These are phyloP conservation scores for Fonsecaea nubica DNA, from an alignment of 2,329 filamentous ascomycete species.

Conservation along the genomic window DNA sequence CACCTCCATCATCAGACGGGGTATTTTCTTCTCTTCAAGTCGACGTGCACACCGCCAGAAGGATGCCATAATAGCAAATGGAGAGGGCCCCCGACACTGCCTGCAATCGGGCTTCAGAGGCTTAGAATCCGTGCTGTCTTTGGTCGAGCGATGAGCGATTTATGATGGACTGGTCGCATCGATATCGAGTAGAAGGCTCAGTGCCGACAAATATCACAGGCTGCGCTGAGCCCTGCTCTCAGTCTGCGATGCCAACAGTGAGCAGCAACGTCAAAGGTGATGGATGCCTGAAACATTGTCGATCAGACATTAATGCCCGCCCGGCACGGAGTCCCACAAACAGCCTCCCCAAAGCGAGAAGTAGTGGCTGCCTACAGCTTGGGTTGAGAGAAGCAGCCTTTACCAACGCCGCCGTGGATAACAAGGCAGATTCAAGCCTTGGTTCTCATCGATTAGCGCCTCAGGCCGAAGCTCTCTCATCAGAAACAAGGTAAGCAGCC, in stretches of 20 bases:
- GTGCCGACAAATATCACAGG: neutral
- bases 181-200: neutral
- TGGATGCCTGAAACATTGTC: neutral
- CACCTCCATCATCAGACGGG: neutral
- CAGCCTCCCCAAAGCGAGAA: neutral
- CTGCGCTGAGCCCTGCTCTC: neutral
- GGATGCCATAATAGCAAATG: conserved; percentile 8
- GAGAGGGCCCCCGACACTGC: neutral
- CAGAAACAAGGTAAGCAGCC: neutral
- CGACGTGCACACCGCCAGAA: neutral
- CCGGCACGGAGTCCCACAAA: neutral
- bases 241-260: neutral
- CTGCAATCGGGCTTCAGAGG: conserved; percentile 4
- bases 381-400: neutral
- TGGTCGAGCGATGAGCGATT: conserved; percentile 3
- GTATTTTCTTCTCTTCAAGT: neutral
- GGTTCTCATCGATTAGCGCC: neutral
- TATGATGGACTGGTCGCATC: conserved; percentile 11
- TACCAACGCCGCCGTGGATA: neutral
- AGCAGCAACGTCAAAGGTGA: neutral
- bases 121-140: conserved; percentile 8
- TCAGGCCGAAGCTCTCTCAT: neutral
- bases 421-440: neutral
- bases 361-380: neutral
- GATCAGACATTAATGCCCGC: neutral